phyloP scores from a whole-genome alignment of 2,329 filamentous ascomycete genomes.

The Penicillium hordei region DNA sequence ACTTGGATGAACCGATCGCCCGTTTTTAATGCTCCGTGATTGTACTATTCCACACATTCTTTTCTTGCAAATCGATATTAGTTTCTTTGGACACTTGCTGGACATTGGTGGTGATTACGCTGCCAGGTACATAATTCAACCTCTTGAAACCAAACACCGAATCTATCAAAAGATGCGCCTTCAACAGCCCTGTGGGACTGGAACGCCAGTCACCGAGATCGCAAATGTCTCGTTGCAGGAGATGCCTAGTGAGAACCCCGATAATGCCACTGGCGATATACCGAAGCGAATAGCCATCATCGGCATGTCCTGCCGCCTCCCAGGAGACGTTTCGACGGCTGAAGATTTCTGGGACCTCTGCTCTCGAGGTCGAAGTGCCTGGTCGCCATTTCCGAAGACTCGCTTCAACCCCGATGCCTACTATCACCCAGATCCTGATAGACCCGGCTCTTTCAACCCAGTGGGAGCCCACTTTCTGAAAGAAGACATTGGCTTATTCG shows the following conservation, averaged over 20 bases:
- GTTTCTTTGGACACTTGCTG: conserved; percentile 8
- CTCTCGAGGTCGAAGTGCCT: conserved; percentile 23
- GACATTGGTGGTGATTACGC: conserved; percentile 10
- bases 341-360: conserved; percentile 28
- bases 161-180: conserved; percentile 17
- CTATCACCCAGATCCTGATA: conserved; percentile 24
- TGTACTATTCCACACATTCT: conserved; percentile 14
- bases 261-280: conserved; percentile 1
- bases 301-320: conserved; percentile 29
- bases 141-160: conserved; percentile 1
- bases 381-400: conserved; percentile 22
- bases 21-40: conserved; percentile 6
- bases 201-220: conserved; percentile 8
- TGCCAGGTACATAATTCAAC: conserved; percentile 18
- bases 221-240: conserved; percentile 5
- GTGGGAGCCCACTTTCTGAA: conserved; percentile 29
- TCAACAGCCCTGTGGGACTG: conserved; percentile 18
- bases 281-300: conserved; percentile 26
- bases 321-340: conserved; percentile 24
- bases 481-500: conserved; percentile 28
- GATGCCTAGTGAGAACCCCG: not conserved
- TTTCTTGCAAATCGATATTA: conserved; percentile 8
- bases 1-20: conserved; percentile 6
- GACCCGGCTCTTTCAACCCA: conserved; percentile 24
- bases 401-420: conserved; percentile 26